Conservation (phyloP, 2,329 filamentous ascomycete species). For the Diplodia scrobiculata region DNA sequence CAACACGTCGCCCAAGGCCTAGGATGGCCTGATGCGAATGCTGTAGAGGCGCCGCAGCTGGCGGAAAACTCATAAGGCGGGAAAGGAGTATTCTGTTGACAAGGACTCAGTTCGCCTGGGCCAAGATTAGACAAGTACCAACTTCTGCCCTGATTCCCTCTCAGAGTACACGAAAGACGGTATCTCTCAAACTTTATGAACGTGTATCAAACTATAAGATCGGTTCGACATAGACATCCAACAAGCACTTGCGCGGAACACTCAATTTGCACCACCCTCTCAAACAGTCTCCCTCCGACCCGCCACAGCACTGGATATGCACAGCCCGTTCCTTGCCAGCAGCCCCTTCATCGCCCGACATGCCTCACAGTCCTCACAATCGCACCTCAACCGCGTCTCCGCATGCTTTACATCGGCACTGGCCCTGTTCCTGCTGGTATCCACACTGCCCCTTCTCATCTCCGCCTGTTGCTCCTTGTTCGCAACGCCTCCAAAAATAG, state of each 20-base stretch:
- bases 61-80: too few relatives aligned
- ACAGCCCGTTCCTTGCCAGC: constrained; percentile 22
- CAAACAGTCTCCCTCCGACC: constrained; percentile 23
- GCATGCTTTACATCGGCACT: neutral
- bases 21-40: too few relatives aligned
- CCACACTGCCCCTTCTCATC: neutral
- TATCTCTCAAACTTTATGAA: neutral
- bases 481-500: neutral
- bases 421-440: neutral
- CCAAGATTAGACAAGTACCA: too few relatives aligned
- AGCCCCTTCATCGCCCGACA: constrained; percentile 13
- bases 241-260: neutral
- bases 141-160: too few relatives aligned
- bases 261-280: neutral
- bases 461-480: neutral
- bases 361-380: constrained; percentile 18
- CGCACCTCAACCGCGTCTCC: constrained; percentile 14
- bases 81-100: too few relatives aligned
- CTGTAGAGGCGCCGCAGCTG: too few relatives aligned
- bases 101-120: neutral
- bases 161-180: too few relatives aligned
- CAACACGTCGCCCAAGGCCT: too few relatives aligned
- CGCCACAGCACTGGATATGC: neutral
- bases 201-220: neutral
- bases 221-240: neutral